phyloP scores from a whole-genome alignment of 805 yeast genomes.

The Candida boleticola region DNA sequence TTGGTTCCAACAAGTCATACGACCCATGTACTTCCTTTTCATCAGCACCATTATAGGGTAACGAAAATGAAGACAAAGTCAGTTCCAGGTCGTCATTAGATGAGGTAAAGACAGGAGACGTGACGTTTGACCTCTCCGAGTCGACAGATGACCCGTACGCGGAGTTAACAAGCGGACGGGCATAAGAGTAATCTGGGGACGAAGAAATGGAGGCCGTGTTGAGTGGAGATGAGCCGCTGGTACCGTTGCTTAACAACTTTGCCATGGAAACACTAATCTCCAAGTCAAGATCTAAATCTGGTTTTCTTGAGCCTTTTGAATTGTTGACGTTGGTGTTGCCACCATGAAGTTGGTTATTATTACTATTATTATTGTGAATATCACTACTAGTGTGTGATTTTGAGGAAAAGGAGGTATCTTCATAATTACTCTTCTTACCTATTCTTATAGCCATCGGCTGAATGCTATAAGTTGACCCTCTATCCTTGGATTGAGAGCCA shows the following conservation, averaged over 20 bases:
- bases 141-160: constrained; percentile 40
- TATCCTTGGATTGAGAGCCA: background rate
- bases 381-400: constrained; percentile 4
- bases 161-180: background rate
- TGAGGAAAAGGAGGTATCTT: background rate
- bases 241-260: constrained; percentile 20
- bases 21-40: constrained; percentile 5
- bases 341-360: constrained; percentile 4
- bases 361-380: constrained; percentile 7
- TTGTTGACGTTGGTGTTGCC: constrained; percentile 6
- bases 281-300: constrained; percentile 27
- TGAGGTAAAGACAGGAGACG: constrained; percentile 7
- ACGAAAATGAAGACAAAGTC: constrained; percentile 5
- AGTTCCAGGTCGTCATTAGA: constrained; percentile 5
- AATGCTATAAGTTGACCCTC: constrained; percentile 1
- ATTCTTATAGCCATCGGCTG: constrained; percentile 5
- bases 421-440: constrained; percentile 1
- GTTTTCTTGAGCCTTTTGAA: constrained; percentile 4
- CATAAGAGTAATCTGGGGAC: constrained; percentile 1
- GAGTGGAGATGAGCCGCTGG: background rate
- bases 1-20: constrained; percentile 21
- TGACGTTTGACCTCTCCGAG: constrained; percentile 33
- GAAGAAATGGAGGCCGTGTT: constrained; percentile 4
- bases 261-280: constrained; percentile 51
- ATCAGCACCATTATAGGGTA: constrained; percentile 2